Percentiles rank a stretch among this genome's conserved stretches.
Evolutionary conservation across 345 rosid genomes (phyloP).

Genomic region (Eucalyptus erythrocorys): DNA sequence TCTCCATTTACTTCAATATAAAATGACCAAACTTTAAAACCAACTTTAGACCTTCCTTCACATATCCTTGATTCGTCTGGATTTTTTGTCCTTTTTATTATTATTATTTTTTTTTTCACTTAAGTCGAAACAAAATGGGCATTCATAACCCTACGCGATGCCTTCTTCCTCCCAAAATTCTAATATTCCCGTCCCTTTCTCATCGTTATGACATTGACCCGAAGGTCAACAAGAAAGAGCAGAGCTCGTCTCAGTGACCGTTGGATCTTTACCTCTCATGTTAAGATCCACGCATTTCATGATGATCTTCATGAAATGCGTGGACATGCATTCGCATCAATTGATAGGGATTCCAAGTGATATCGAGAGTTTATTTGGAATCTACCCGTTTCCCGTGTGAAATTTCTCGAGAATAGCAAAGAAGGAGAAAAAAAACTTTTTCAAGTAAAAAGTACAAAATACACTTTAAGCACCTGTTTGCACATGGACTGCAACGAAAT

Average conservation of each 20-base stretch:
- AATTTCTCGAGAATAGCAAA: background rate
- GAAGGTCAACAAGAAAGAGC: background rate
- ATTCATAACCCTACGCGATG: background rate
- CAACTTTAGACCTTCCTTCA: background rate
- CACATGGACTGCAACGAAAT: background rate
- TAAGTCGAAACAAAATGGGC: background rate
- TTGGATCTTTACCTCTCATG: background rate
- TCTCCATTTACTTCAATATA: background rate
- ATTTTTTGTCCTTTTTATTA: background rate
- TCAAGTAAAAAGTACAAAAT: background rate
- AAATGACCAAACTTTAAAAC: background rate
- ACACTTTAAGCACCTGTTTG: background rate
- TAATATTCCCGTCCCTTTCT: background rate
- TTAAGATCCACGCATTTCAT: background rate
- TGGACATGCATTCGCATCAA: background rate
- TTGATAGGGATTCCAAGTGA: background rate
- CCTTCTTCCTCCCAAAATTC: background rate
- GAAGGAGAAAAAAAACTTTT: accelerated
- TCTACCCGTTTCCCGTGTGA: background rate
- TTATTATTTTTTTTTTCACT: background rate
- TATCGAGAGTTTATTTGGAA: background rate
- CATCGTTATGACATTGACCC: background rate
- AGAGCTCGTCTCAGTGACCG: background rate
- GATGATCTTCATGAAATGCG: background rate
- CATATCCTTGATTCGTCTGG: background rate